Evolutionary conservation across 495 filamentous ascomycete genomes (phyloP), one percentile per base, ranked within the genome.

Genomic region (Penicillium maclennaniae): DNA sequence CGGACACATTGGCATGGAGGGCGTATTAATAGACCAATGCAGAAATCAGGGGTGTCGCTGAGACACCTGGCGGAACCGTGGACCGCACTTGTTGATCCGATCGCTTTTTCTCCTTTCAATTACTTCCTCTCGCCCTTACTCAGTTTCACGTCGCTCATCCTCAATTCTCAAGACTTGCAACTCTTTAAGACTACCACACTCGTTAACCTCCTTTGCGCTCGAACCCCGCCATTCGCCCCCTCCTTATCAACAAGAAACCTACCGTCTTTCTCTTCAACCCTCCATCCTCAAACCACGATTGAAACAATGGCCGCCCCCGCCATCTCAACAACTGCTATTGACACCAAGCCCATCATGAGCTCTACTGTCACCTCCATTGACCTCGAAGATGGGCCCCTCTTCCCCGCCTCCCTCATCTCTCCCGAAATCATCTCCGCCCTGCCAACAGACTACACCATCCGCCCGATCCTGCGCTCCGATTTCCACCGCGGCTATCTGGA

Each of bases 391-490:
- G 68, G 72, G 38, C 82, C 82, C 14, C 87, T 96, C 68, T 96
- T 96, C 80, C 77, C 83, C 20, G 59, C 83, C 51, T 70, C 82
- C 52, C 84, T 97, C 45, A 86, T 97, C 69, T 89, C 91, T 14
- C 83, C 89, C 19, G 70, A 76, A 34, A 87, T 96, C 46, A 71
- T 83, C 50, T 73, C 85, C 28, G 71, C 75, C 20, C 83, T 97
- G 0, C 92, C 93, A 26, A 74, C 83, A 55, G 83, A 85, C 61
- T 97, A 97, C 79, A 83, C 75, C 17, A 80, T 95, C 59, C 91
- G 93, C 7, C 87, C 95, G 1, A 72, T 96, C 48, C 83, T 83
- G 57, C 80, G 82, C 58, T 79, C 77, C 62, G 93, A 98, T 75
- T 96, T 86, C 75, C 70, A 81, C 25, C 74, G 76, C 4, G 73